Evolutionary conservation across 2,329 filamentous ascomycete genomes (phyloP).

Genomic region (Rutstroemia sp.): DNA sequence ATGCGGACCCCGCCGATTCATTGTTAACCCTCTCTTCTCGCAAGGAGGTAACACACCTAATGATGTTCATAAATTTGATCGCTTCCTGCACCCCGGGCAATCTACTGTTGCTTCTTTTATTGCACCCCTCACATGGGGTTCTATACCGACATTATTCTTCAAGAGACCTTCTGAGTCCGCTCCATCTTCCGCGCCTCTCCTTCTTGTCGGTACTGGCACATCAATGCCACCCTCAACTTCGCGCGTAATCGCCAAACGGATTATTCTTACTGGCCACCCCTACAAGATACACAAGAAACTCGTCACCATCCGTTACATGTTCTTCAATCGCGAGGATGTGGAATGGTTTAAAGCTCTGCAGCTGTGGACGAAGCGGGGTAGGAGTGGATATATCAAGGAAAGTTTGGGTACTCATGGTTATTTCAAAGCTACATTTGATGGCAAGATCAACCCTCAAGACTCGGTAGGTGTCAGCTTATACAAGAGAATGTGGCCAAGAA

Average conservation of each 20-base stretch:
- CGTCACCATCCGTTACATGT: slow-evolving; percentile 98
- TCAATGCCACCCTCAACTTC: slow-evolving; percentile 67
- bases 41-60: slow-evolving; percentile 85
- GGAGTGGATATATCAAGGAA: slow-evolving; percentile 91
- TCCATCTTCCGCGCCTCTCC: slow-evolving; percentile 46
- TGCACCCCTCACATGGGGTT: slow-evolving; percentile 86
- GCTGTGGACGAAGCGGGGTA: slow-evolving; percentile 84
- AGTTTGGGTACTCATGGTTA: slow-evolving; percentile 95
- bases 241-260: slow-evolving; percentile 86
- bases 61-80: slow-evolving; percentile 94
- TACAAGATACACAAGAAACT: slow-evolving; percentile 99
- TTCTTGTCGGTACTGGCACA: slow-evolving; percentile 81
- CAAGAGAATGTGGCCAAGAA: slow-evolving; percentile 76
- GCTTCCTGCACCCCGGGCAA: slow-evolving; percentile 84
- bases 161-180: slow-evolving; percentile 44
- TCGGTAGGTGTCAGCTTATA: slow-evolving; percentile 85
- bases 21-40: slow-evolving; percentile 88
- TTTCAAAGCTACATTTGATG: slow-evolving; percentile 98
- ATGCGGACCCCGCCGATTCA: slow-evolving; percentile 78
- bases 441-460: slow-evolving; percentile 91
- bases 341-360: slow-evolving; percentile 97
- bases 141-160: slow-evolving; percentile 86
- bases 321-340: slow-evolving; percentile 94
- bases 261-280: slow-evolving; percentile 90
- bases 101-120: slow-evolving; percentile 85